Evolutionary conservation across 129 eudicot genomes (phyloP), one percentile per base, ranked within the genome.

Genomic region (Escallonia rubra): DNA sequence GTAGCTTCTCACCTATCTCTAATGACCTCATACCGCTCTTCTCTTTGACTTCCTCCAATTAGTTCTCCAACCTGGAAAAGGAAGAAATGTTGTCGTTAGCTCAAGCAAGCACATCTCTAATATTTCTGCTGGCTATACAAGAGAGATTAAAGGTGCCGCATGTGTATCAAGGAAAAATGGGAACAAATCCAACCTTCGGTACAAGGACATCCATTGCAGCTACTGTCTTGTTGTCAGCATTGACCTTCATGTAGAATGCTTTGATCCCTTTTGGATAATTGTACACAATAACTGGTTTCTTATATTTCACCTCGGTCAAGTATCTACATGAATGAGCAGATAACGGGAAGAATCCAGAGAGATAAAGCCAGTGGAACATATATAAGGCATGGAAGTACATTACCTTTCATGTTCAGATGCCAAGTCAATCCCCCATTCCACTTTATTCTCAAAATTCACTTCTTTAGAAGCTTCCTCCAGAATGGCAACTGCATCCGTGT

Each of bases 171-270:
- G 10, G 14, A 58, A 34, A 55, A 65, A 41, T 1, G 50, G 5
- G 2, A 55, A 23, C 1, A 23, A 23, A 23, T 23, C 34, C 34
- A 23, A 88, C 98, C 96, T 88, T 92, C 41, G 98, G 98, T 41
- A 92, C 96, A 76, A 92, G 98, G 54, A 92, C 96, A 69, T 92
- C 96, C 98, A 92, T 92, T n/a, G 98, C 98, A 65, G 96, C 98
- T 63, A 92, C 95, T 38, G 98, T 92, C 77, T 86, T 86, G 51
- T 87, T 81, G 69, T 92, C 96, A 2, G 87, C 83, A 54, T 89
- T 92, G 67, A 89, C 71, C 80, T 87, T 88, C 98, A 92, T 92
- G 74, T 92, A 92, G 57, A 92, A 89, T 6, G 98, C 96, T 82
- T 92, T 92, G 45, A 92, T 92, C 10, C 77, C 90, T 75, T 92